Evolutionary conservation across 2,329 filamentous ascomycete genomes (phyloP).

Genomic region (Monosporascus sp.): DNA sequence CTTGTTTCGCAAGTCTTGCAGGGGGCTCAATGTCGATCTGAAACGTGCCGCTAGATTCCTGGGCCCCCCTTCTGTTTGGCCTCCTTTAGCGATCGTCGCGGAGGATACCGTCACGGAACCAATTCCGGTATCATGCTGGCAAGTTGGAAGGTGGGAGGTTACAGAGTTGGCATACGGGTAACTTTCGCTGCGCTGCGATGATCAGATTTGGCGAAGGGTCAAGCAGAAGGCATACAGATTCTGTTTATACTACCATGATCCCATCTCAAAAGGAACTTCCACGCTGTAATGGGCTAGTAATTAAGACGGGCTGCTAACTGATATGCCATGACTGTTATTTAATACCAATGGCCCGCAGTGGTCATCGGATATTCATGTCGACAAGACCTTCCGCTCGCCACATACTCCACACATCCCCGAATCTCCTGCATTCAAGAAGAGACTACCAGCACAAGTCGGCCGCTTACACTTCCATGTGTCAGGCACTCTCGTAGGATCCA

Average conservation of each 20-base stretch:
- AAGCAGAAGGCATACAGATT: no score
- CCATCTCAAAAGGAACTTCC: no score
- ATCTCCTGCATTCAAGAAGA: slow-evolving; percentile 66
- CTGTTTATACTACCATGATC: no score
- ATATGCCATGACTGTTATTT: no score
- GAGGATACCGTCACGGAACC: neutral
- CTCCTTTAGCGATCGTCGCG: neutral
- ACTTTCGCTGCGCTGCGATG: neutral
- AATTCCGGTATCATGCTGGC: neutral
- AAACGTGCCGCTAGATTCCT: neutral
- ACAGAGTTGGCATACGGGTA: neutral
- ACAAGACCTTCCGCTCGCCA: slow-evolving; percentile 36
- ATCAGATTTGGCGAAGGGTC: neutral
- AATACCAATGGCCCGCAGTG: no score
- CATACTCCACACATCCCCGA: slow-evolving; percentile 67
- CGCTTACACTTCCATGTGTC: slow-evolving; percentile 61
- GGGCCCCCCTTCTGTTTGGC: neutral
- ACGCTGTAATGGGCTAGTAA: no score
- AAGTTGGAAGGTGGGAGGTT: neutral
- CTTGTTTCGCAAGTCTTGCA: neutral
- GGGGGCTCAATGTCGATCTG: neutral
- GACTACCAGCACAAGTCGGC: slow-evolving; percentile 46
- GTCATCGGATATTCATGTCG: slow-evolving; percentile 1
- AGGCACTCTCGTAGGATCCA: slow-evolving; percentile 48
- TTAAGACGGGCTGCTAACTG: no score